Base-by-base conservation (phyloP, 345 rosid genomes). In the Passiflora organensis region DNA sequence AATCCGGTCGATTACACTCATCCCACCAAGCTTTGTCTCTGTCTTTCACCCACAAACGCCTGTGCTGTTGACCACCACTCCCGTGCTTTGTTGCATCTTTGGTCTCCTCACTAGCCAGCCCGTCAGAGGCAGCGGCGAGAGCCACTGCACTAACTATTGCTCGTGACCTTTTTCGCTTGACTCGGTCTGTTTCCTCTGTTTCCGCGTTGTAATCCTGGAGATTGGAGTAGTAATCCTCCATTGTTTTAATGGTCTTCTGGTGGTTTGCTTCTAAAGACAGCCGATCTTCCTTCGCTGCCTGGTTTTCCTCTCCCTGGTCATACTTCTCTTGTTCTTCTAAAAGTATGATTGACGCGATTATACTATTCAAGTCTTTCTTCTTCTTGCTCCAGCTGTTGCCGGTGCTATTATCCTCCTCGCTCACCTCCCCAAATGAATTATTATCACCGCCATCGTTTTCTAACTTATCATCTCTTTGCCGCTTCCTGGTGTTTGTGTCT, bases 11-110 rank as follows among this genome's bases (percentile, higher is more conserved):
- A 61, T 59, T 88, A 19, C 95, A 91, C 56, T 91, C 91, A 24
- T 91, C 98, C 98, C 98, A 91, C 98, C 98, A 91, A 0, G 85
- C 85, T 17, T 75, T 74, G 10, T 90, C 84, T 54, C 98, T 60
- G 50, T 91, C 95, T 55, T 82, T 88, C 0, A 91, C 98, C 98
- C 98, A 91, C 55, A 91, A 63, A 76, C 98, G 63, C 60, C 90
- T 65, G 5, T 75, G 82, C 20, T 89, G 88, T 19, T 66, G 51
- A 10, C 75, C 76, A 0, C 66, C 9, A 16, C 57, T 64, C 0
- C 41, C 41, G 13, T 6, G 8, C 41, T 37, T 13, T 13, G 41
- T 13, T 13, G n/a, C n/a, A n/a, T n/a, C n/a, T n/a, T n/a, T 34
- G 32, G 32, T 45, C 1, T 50, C 28, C 4, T 8, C 19, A 16